Evolutionary conservation across 1,284 basidiomycete genomes (phyloP).

Genomic region (Irpex lacteus): DNA sequence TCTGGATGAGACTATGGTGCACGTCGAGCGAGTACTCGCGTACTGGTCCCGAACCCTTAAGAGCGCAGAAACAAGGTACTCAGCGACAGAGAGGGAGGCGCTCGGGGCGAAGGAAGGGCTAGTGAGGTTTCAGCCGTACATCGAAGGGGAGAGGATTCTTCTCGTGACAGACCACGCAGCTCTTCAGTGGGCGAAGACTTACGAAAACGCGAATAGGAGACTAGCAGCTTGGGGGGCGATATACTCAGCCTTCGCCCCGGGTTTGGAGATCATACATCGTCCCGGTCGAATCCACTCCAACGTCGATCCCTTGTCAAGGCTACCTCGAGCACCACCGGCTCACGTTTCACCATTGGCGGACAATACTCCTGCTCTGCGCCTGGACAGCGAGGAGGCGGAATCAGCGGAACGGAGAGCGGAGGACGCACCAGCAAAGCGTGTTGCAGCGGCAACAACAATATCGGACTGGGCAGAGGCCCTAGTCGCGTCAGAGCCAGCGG

Average conservation of each 20-base stretch:
- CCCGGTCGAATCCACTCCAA: slow-evolving; percentile 30
- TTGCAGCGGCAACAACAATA: not conserved
- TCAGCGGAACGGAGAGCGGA: not conserved
- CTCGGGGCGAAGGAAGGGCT: no score
- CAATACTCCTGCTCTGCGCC: not conserved
- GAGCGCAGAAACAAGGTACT: no score
- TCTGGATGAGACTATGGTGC: slow-evolving; percentile 27
- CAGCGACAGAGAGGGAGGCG: no score
- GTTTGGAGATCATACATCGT: no score
- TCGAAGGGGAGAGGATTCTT: slow-evolving; percentile 26
- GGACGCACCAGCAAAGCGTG: not conserved
- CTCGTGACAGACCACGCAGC: slow-evolving; percentile 32
- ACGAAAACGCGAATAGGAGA: slow-evolving; percentile 28
- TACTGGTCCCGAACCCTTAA: no score
- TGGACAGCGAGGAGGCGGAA: not conserved
- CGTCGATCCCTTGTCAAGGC: not conserved
- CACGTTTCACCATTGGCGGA: not conserved
- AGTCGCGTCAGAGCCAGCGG: no score
- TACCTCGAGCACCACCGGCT: not conserved
- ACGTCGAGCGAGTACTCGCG: slow-evolving; percentile 19
- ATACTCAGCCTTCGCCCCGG: no score
- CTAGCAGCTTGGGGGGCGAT: slow-evolving; percentile 25
- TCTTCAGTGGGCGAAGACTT: slow-evolving; percentile 29
- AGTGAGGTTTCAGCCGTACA: no score
- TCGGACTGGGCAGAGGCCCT: no score